Evolutionary conservation across 371 early-diverging fungal species (phyloP), one percentile per base, ranked within the genome.

Genomic region (Mortierella sp.): DNA sequence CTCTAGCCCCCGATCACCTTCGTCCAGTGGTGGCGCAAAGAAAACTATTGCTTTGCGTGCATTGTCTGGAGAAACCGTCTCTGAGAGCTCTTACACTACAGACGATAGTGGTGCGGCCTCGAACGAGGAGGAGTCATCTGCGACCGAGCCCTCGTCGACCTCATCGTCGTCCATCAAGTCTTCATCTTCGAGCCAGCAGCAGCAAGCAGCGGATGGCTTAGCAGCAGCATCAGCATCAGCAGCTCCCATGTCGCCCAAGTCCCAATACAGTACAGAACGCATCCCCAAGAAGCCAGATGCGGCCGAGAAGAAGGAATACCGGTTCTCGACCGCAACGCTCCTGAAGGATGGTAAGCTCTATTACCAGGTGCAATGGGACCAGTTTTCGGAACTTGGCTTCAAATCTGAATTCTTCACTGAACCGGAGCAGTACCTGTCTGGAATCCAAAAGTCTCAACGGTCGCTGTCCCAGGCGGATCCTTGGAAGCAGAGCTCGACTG

Each of bases 341-440:
- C 61, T 79, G 76, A 83, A 73, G 84, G 84, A 83, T 83, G 84
- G 84, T 83, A 83, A 79, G 84, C 79, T 83, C 79, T 70, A 72
- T 26, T 74, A 82, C 78, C 78, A 82, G 72, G 53, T 82, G 68
- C 78, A 74, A 66, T 82, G 82, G 82, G 78, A 77, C 34, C 65
- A 82, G 52, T 82, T 77, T 69, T 82, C 78, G 40, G 74, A 74
- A 29, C 50, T 82, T 29, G 82, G 82, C 4, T 77, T 77, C 75
- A 65, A 69, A 71, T 77, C 82, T 71, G 75, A 70, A 61, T 37
- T 71, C 22, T 39, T 65, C 52, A 66, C 76, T 74, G 77, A 73
- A 70, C 74, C 81, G 64, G 81, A 81, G 64, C 81, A 77, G 74
- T 41, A 14, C 50, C 50, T 52, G 6, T 58, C 74, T 50, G 75